These are phyloP conservation scores for Pichia manshurica DNA, from an alignment of 805 yeast genomes.

Conservation along the genomic window DNA sequence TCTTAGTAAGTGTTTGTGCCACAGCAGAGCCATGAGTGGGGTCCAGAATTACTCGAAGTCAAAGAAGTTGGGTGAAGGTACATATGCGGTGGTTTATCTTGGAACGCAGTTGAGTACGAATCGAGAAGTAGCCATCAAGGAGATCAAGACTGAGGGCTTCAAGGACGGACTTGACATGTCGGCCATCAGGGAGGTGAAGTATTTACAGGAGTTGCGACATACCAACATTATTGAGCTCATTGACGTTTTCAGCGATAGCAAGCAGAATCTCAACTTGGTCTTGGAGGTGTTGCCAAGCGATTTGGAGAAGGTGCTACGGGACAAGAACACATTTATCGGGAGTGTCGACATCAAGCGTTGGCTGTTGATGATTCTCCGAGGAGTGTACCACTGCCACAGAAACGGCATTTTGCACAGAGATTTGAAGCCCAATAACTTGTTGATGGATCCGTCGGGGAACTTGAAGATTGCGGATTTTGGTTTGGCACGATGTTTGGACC, in stretches of 20 bases:
- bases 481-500: slow-evolving; percentile 77
- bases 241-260: slow-evolving; percentile 71
- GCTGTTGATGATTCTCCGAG: slow-evolving; percentile 91
- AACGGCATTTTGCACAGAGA: slow-evolving; percentile 88
- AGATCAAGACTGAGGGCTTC: slow-evolving; percentile 88
- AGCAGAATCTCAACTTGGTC: slow-evolving; percentile 72
- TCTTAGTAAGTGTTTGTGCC: too few species aligned
- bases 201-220: slow-evolving; percentile 74
- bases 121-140: slow-evolving; percentile 82
- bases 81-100: slow-evolving; percentile 92
- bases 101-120: slow-evolving; percentile 58
- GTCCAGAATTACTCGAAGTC: slow-evolving; percentile 41
- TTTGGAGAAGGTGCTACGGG: slow-evolving; percentile 82
- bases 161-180: slow-evolving; percentile 98
- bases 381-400: slow-evolving; percentile 92
- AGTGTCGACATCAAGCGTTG: slow-evolving; percentile 89
- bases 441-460: slow-evolving; percentile 81
- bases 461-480: slow-evolving; percentile 97
- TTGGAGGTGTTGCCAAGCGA: slow-evolving; percentile 90
- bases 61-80: slow-evolving; percentile 96
- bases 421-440: slow-evolving; percentile 84
- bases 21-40: slow-evolving; percentile 14
- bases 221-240: slow-evolving; percentile 78
- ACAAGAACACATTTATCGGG: slow-evolving; percentile 65
- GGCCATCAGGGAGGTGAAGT: slow-evolving; percentile 89